Conservation (phyloP, 352 stramenopile genomes). For the Phytophthora crassamura region DNA sequence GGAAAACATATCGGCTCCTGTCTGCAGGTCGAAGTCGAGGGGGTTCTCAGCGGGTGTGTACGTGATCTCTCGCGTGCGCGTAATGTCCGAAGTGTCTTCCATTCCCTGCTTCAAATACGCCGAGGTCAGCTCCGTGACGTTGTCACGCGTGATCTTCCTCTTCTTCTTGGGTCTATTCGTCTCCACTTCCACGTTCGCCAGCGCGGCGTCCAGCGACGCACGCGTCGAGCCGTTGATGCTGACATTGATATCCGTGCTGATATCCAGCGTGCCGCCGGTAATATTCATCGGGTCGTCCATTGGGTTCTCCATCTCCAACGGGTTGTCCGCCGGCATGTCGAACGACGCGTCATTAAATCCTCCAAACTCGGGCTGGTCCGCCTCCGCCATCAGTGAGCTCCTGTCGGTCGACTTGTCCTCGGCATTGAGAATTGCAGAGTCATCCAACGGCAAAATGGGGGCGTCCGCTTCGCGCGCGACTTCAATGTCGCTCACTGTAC, state of each 20-base stretch:
- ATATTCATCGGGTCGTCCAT: constrained; percentile 47
- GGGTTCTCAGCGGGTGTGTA: constrained; percentile 24
- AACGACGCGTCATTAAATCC: constrained; percentile 66
- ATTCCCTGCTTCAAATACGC: constrained; percentile 80
- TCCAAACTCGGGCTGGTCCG: constrained; percentile 52
- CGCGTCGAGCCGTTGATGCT: constrained; percentile 72
- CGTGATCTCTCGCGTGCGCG: constrained; percentile 55
- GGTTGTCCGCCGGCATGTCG: constrained; percentile 47
- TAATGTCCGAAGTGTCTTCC: constrained; percentile 81
- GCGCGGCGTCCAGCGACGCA: constrained; percentile 67
- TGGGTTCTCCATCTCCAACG: constrained; percentile 53
- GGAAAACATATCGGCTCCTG: constrained; percentile 57
- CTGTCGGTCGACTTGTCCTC: constrained; percentile 61
- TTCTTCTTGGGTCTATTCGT: constrained; percentile 73
- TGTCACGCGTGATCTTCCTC: constrained; percentile 82
- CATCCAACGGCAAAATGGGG: constrained; percentile 54
- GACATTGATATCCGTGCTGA: constrained; percentile 74
- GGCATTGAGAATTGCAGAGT: constrained; percentile 55
- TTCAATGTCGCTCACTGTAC: constrained; percentile 84
- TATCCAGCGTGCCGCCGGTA: constrained; percentile 56
- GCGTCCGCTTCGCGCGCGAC: constrained; percentile 76
- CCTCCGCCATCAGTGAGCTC: constrained; percentile 38
- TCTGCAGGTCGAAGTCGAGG: constrained; percentile 29
- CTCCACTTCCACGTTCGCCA: constrained; percentile 55
- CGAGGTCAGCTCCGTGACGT: constrained; percentile 81